phyloP scores from a whole-genome alignment of 371 early-diverging fungal genomes.

The Neoconidiobolus thromboides region DNA sequence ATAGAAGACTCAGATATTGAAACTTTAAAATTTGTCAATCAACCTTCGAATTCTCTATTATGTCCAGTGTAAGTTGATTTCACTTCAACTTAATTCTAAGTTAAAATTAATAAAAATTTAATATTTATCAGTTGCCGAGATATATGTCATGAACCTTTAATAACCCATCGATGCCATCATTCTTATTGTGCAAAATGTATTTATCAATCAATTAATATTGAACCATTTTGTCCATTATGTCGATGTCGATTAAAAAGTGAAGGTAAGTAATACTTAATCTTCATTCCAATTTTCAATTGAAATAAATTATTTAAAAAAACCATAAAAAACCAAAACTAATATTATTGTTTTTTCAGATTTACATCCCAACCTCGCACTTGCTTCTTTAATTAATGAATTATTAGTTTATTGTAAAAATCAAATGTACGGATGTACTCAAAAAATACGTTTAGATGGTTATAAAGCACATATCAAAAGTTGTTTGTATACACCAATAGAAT shows the following conservation, averaged over 20 bases:
- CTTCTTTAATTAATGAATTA: conserved; percentile 27
- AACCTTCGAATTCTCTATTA: neutral
- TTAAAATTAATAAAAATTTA: neutral
- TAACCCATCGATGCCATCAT: conserved; percentile 33
- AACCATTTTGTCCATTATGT: conserved; percentile 35
- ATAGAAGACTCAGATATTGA: neutral
- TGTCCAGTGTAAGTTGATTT: neutral
- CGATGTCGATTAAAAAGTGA: conserved; percentile 17
- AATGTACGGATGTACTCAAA: conserved; percentile 22
- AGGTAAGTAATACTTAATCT: conserved; percentile 13
- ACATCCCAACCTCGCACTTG: conserved; percentile 37
- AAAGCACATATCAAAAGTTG: conserved; percentile 23
- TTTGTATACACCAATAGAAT: conserved; percentile 18
- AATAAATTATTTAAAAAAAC: no score
- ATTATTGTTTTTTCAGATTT: conserved; percentile 16
- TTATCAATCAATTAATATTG: conserved; percentile 21
- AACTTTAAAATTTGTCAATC: neutral
- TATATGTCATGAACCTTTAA: conserved; percentile 30
- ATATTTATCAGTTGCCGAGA: conserved; percentile 26
- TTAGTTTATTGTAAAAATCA: conserved; percentile 26
- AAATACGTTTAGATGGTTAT: conserved; percentile 20
- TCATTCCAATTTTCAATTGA: neutral
- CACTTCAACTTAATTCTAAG: neutral
- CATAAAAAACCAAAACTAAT: no score
- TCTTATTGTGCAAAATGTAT: conserved; percentile 32